Evolutionary conservation across 75 land plant species (phyloP).

Genomic region (Sequoia sempervirens): DNA sequence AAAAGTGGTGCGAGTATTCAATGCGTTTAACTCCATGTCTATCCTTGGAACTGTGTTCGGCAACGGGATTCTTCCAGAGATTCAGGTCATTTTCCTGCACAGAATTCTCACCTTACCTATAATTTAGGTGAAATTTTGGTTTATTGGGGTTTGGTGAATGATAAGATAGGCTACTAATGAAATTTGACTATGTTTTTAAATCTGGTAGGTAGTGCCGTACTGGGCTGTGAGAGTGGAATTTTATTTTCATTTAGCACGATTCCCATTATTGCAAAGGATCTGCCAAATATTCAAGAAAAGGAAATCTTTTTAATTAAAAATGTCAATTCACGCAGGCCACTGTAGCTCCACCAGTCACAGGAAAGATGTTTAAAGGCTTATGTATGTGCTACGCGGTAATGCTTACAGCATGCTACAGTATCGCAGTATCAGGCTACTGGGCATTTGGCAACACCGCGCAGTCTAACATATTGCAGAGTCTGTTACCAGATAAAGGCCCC

Average conservation of each 20-base stretch:
- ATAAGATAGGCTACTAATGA: too few relatives aligned
- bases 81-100: slow-evolving; percentile 44
- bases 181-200: too few relatives aligned
- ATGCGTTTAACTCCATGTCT: slow-evolving; percentile 66
- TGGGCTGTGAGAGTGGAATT: too few relatives aligned
- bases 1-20: slow-evolving; percentile 32
- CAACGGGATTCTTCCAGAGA: slow-evolving; percentile 85
- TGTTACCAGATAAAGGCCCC: slow-evolving; percentile 57
- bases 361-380: slow-evolving; percentile 90
- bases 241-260: too few relatives aligned
- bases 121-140: too few relatives aligned
- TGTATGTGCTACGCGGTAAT: slow-evolving; percentile 69
- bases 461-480: slow-evolving; percentile 19
- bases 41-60: slow-evolving; percentile 72
- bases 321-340: slow-evolving; percentile 55
- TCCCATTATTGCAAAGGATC: too few relatives aligned
- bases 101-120: too few relatives aligned
- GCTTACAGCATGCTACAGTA: slow-evolving; percentile 61
- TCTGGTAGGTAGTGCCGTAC: too few relatives aligned
- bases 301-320: too few relatives aligned
- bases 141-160: too few relatives aligned
- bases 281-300: too few relatives aligned
- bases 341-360: slow-evolving; percentile 79
- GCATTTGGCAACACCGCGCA: slow-evolving; percentile 6
- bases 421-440: slow-evolving; percentile 78